A percentile compares a stretch with the other conserved stretches of the same genome.
Conservation (phyloP, 1,139 yeast genomes). For the Candida sanyaensis region DNA sequence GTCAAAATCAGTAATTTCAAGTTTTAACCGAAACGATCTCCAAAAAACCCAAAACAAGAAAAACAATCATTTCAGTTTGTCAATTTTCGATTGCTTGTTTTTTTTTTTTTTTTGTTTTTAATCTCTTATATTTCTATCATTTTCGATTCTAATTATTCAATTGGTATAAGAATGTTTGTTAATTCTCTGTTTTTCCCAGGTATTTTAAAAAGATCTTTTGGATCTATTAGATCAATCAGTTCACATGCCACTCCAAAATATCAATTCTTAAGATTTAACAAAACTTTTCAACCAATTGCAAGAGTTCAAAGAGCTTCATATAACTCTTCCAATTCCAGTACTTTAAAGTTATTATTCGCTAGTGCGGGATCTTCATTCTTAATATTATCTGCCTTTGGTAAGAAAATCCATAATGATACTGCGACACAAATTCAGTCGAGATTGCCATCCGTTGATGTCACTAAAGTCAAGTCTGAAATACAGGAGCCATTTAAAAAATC, state of each 20-base stretch:
- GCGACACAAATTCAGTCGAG: constrained; percentile 5
- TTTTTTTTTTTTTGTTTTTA: too few relatives aligned
- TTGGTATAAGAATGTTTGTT: neutral
- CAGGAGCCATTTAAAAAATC: constrained; percentile 11
- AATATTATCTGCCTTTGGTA: constrained; percentile 9
- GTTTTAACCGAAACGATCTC: too few relatives aligned
- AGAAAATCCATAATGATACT: constrained; percentile 13
- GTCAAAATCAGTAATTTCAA: too few relatives aligned
- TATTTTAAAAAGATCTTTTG: constrained; percentile 9
- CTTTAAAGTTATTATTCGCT: constrained; percentile 14
- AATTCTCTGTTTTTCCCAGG: constrained; percentile 5
- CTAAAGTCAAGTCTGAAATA: constrained; percentile 3
- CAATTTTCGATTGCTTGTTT: neutral
- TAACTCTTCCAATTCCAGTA: constrained; percentile 1
- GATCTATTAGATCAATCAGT: constrained; percentile 4
- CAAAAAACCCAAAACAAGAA: too few relatives aligned
- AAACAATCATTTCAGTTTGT: too few relatives aligned
- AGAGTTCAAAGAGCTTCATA: neutral
- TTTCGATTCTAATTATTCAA: neutral
- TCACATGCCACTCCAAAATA: neutral
- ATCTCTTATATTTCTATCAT: neutral
- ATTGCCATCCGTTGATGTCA: constrained; percentile 6
- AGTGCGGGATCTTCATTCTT: constrained; percentile 14
- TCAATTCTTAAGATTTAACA: constrained; percentile 2
- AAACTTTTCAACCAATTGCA: neutral